Conservation (phyloP, 2,329 filamentous ascomycete genomes). For the Ascocoryne sarcoides region DNA sequence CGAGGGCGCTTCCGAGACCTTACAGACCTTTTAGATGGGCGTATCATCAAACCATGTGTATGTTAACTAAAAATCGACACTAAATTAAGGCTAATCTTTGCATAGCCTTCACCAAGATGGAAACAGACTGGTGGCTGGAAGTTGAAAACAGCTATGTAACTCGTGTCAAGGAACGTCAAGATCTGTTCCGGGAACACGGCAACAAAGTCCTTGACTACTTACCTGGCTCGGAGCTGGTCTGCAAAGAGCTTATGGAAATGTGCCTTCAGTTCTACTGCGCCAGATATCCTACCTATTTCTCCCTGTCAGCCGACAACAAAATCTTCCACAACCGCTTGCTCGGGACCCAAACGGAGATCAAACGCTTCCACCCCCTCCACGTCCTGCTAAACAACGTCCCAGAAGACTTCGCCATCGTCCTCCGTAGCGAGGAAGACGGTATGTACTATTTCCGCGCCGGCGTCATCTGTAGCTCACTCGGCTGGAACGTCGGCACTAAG, state of each 20-base stretch:
- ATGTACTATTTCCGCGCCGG: conserved; percentile 68
- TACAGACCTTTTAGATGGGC: conserved; percentile 77
- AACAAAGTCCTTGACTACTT: conserved; percentile 56
- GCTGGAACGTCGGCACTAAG: conserved; percentile 71
- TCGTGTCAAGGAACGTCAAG: conserved; percentile 60
- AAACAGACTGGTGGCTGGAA: conserved; percentile 84
- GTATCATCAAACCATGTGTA: conserved; percentile 90
- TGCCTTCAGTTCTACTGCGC: conserved; percentile 68
- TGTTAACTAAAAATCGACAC: conserved; percentile 22
- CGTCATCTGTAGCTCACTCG: conserved; percentile 68
- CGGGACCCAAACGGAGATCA: conserved; percentile 50
- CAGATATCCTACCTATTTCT: conserved; percentile 70
- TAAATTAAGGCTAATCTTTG: background rate
- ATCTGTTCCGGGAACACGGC: conserved; percentile 55
- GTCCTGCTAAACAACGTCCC: conserved; percentile 70
- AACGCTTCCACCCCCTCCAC: conserved; percentile 52
- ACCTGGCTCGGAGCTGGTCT: conserved; percentile 68
- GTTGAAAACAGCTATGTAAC: conserved; percentile 63
- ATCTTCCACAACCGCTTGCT: conserved; percentile 63
- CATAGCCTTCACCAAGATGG: conserved; percentile 66
- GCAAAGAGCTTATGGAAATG: conserved; percentile 86
- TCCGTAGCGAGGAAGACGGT: conserved; percentile 63
- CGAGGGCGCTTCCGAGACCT: conserved; percentile 60
- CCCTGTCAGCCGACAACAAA: conserved; percentile 42
- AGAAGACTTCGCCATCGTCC: conserved; percentile 73